Percentiles rank a stretch among this genome's conserved stretches.
Evolutionary conservation across 2,329 filamentous ascomycete genomes (phyloP).

Genomic region (Pochonia chlamydosporia): DNA sequence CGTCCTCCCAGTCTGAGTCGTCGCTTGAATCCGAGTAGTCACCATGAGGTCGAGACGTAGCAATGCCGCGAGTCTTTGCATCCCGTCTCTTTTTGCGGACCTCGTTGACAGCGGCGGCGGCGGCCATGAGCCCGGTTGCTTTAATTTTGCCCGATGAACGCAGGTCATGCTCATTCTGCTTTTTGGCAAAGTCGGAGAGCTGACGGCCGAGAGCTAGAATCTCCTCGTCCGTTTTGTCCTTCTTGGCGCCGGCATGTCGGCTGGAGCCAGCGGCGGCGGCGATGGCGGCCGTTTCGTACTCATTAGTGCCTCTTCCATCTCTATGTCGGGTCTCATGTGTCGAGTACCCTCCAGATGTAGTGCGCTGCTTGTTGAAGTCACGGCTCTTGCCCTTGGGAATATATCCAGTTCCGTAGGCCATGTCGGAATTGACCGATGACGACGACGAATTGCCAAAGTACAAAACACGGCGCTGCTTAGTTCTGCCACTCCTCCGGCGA

Average conservation of each 20-base stretch:
- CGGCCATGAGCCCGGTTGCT: constrained; percentile 24
- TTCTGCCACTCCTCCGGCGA: constrained; percentile 32
- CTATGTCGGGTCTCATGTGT: background rate
- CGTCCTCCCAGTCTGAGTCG: constrained; percentile 53
- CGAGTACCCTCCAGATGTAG: constrained; percentile 2
- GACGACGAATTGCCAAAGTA: constrained; percentile 58
- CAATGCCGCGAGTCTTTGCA: constrained; percentile 29
- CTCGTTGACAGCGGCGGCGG: constrained; percentile 34
- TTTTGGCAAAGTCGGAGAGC: constrained; percentile 45
- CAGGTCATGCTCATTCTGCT: constrained; percentile 45
- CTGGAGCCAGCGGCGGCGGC: constrained; percentile 1
- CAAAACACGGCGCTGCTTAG: constrained; percentile 48
- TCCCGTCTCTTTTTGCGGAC: constrained; percentile 34
- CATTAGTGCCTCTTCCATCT: background rate
- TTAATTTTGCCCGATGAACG: constrained; percentile 29
- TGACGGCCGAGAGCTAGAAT: constrained; percentile 50
- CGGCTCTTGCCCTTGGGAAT: constrained; percentile 33
- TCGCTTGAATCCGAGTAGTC: constrained; percentile 30
- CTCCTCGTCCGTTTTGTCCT: constrained; percentile 48
- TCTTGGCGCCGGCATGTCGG: constrained; percentile 10
- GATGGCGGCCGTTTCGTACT: background rate
- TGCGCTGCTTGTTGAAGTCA: constrained; percentile 13
- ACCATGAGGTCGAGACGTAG: constrained; percentile 33
- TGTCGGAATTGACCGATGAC: constrained; percentile 61
- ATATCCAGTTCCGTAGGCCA: constrained; percentile 61